phyloP scores from a whole-genome alignment of 768 basidiomycete species.

The Thelephora ganbajun region DNA sequence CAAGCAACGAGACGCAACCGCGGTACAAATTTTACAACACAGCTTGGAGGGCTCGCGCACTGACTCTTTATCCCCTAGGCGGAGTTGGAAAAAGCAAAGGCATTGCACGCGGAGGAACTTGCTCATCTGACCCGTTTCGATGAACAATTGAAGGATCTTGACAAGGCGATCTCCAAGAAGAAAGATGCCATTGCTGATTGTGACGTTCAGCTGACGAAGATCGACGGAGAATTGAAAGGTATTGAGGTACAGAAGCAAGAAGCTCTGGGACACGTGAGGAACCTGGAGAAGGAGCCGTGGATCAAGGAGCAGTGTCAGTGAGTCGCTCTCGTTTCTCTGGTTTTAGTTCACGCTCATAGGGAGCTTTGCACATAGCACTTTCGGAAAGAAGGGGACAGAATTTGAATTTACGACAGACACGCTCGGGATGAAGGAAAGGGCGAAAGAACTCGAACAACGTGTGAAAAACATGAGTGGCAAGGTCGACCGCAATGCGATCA shows the following conservation, averaged over 20 bases:
- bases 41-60: conserved; percentile 3
- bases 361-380: conserved; percentile 36
- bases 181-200: conserved; percentile 54
- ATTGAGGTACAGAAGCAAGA: conserved; percentile 51
- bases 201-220: conserved; percentile 47
- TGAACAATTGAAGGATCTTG: conserved; percentile 73
- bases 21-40: conserved; percentile 16
- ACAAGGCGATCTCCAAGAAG: conserved; percentile 69
- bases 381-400: conserved; percentile 66
- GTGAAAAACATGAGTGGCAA: conserved; percentile 90
- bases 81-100: conserved; percentile 49
- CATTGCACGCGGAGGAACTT: conserved; percentile 68
- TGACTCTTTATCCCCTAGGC: conserved; percentile 21
- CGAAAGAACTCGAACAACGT: conserved; percentile 57
- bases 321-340: conserved; percentile 17
- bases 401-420: conserved; percentile 76
- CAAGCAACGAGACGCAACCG: conserved; percentile 28
- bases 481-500: conserved; percentile 89
- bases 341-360: background rate
- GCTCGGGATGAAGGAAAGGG: conserved; percentile 40
- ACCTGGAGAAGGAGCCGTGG: conserved; percentile 82
- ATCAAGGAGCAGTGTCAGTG: conserved; percentile 80
- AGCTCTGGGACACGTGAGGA: conserved; percentile 35
- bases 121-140: conserved; percentile 83
- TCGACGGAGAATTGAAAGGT: conserved; percentile 55